These are phyloP conservation scores for Aurinia saxatilis DNA, from an alignment of 345 rosid species.

Conservation along the genomic window DNA sequence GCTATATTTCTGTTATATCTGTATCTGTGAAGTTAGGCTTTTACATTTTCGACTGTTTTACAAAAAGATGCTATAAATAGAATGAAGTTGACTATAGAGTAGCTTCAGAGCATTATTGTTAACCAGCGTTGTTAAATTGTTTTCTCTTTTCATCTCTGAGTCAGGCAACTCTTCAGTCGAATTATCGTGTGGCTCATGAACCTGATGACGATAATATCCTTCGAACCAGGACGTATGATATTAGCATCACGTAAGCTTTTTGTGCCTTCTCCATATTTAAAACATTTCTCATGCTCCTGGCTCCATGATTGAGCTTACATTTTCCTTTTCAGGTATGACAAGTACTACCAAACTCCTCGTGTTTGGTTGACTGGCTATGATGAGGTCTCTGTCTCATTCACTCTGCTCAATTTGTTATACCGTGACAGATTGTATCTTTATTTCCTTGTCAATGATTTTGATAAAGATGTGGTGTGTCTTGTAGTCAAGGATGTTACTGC, in stretches of 20 bases:
- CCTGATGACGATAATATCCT: slow-evolving; percentile 90
- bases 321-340: slow-evolving; percentile 58
- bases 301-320: background rate
- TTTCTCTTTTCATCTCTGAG: background rate
- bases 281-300: background rate
- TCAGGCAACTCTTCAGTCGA: slow-evolving; percentile 82
- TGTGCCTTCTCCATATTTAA: background rate
- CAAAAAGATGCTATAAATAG: background rate
- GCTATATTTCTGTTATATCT: background rate
- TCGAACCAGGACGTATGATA: slow-evolving; percentile 91
- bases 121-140: background rate
- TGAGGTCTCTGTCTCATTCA: slow-evolving; percentile 42
- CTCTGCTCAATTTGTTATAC: background rate
- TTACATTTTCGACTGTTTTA: background rate
- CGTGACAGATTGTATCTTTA: background rate
- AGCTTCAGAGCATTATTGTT: background rate
- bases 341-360: slow-evolving; percentile 91
- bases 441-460: background rate
- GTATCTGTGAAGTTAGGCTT: background rate
- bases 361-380: slow-evolving; percentile 95
- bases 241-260: slow-evolving; percentile 77
- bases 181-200: slow-evolving; percentile 72
- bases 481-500: slow-evolving; percentile 83
- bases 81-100: background rate
- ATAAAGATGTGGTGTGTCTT: slow-evolving; percentile 11